Evolutionary conservation across 2,329 filamentous ascomycete species (phyloP).

Genomic region (Phyllosticta ampelicida): DNA sequence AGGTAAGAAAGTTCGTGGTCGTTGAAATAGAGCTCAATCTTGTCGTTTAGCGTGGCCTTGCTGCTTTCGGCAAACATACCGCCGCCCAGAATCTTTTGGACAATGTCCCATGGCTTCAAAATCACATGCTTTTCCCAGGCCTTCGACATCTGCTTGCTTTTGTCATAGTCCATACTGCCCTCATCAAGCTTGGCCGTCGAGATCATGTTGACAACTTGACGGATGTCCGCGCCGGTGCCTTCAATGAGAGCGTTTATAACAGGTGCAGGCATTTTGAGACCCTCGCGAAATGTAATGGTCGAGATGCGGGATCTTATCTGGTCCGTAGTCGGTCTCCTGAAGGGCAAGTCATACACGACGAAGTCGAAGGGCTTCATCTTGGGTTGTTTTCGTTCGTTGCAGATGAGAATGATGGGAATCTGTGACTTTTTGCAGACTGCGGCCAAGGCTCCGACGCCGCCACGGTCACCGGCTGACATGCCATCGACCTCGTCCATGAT

Average conservation of each 20-base stretch:
- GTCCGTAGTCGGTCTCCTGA: conserved; percentile 80
- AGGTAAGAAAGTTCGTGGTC: conserved; percentile 95
- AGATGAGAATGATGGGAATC: conserved; percentile 92
- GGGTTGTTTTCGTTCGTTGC: conserved; percentile 82
- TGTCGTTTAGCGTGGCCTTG: conserved; percentile 85
- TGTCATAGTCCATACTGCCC: conserved; percentile 65
- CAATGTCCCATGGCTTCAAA: conserved; percentile 97
- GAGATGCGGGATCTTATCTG: conserved; percentile 86
- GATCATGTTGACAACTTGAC: conserved; percentile 98
- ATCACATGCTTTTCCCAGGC: conserved; percentile 97
- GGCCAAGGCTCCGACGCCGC: conserved; percentile 87
- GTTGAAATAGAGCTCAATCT: conserved; percentile 98
- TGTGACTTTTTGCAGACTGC: conserved; percentile 93
- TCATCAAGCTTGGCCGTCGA: conserved; percentile 87
- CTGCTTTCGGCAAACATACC: conserved; percentile 77
- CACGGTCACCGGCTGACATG: conserved; percentile 94
- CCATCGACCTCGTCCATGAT: conserved; percentile 99
- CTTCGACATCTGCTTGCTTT: conserved; percentile 90
- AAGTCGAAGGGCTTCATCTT: conserved; percentile 99
- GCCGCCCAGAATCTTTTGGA: conserved; percentile 78
- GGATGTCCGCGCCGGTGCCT: conserved; percentile 88
- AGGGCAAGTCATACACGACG: conserved; percentile 73
- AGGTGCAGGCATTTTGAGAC: conserved; percentile 67
- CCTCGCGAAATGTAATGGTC: conserved; percentile 89
- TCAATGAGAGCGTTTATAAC: conserved; percentile 93